A percentile compares a stretch with the other conserved stretches of the same genome.
Evolutionary conservation across 331 rosid species (phyloP).

Genomic region (Quercus phellos): DNA sequence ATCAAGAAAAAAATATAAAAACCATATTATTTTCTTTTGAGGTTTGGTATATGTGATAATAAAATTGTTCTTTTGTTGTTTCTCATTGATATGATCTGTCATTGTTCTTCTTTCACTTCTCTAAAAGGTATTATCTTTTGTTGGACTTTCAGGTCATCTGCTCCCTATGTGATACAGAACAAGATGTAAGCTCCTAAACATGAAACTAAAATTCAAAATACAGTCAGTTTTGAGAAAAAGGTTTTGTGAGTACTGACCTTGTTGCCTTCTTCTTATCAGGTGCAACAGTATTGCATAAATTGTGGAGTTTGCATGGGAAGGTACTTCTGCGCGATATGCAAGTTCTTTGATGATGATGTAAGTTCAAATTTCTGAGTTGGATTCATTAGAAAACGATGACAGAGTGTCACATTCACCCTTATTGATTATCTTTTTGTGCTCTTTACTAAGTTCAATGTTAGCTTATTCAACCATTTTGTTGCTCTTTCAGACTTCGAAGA

Average conservation of each 20-base stretch:
- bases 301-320: constrained; percentile 78
- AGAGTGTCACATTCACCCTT: not conserved
- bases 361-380: constrained; percentile 8
- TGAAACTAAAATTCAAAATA: not conserved
- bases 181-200: constrained; percentile 55
- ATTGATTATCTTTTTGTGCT: not conserved
- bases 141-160: constrained; percentile 65
- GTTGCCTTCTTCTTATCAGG: constrained; percentile 34
- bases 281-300: constrained; percentile 59
- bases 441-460: constrained; percentile 6
- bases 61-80: not conserved
- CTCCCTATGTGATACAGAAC: constrained; percentile 69
- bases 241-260: not conserved
- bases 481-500: constrained; percentile 57
- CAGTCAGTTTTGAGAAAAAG: not conserved
- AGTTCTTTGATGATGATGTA: constrained; percentile 78
- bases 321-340: constrained; percentile 62
- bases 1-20: no score
- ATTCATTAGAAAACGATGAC: not conserved
- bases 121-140: not conserved
- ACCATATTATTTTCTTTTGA: no score
- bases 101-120: not conserved
- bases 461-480: not conserved
- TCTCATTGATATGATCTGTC: not conserved
- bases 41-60: no score